These are phyloP conservation scores for Talinum fruticosum DNA, from an alignment of 148 eudicot species.

Conservation along the genomic window DNA sequence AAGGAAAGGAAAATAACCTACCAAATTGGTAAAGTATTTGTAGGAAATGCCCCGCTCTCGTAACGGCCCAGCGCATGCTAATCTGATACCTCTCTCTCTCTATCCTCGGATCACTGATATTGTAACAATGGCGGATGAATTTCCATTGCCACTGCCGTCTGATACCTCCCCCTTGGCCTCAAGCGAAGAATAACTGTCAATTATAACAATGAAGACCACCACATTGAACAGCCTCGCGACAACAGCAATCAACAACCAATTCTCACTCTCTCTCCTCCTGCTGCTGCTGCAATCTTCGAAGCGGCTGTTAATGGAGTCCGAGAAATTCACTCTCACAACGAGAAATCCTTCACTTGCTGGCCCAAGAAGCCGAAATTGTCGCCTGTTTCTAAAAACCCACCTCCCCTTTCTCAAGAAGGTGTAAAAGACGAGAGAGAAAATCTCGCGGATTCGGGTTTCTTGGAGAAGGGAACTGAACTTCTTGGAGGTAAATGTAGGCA, in stretches of 20 bases:
- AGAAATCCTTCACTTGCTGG: background rate
- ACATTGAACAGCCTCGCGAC: too few species aligned
- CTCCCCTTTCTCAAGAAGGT: background rate
- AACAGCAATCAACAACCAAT: background rate
- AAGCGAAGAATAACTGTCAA: background rate
- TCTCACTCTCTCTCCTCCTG: conserved; percentile 17
- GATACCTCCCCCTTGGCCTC: background rate
- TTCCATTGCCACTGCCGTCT: background rate
- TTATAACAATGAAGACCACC: background rate
- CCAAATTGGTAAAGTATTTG: too few species aligned
- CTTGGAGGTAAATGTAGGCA: background rate
- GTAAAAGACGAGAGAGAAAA: background rate
- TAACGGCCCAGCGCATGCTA: too few species aligned
- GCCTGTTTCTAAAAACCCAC: background rate
- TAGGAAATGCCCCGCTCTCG: too few species aligned
- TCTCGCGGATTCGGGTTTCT: background rate
- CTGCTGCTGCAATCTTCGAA: background rate
- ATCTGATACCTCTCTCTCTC: background rate
- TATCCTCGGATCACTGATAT: background rate
- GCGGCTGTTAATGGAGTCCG: background rate
- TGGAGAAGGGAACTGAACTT: conserved; percentile 1
- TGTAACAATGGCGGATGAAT: conserved; percentile 29
- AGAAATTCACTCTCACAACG: background rate
- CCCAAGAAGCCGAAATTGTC: conserved; percentile 18
- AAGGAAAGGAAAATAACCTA: too few species aligned